Conservation (phyloP, 768 basidiomycete species). For the Rhodosporidiobolus odoratus region DNA sequence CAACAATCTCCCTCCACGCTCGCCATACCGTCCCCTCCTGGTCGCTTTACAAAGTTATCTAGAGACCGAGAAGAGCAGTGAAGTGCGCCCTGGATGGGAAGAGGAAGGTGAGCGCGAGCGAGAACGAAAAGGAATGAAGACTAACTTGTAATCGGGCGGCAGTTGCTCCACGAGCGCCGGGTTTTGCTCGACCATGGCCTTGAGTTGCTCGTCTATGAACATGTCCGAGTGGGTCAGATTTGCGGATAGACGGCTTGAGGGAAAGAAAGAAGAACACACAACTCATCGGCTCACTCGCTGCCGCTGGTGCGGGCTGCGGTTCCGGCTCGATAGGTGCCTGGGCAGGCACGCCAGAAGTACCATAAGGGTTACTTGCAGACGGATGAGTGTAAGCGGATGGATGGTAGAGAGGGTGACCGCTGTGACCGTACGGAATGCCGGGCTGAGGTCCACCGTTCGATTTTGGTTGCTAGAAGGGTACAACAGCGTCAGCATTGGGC, state of each 20-base stretch:
- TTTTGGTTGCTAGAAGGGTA: background rate
- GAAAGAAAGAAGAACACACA: background rate
- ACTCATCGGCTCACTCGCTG: slow-evolving; percentile 15
- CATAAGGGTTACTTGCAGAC: background rate
- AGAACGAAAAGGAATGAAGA: no score
- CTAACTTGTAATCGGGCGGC: no score
- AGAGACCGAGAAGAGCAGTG: no score
- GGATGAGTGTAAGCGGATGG: slow-evolving; percentile 29
- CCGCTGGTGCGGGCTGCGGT: background rate
- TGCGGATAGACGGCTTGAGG: background rate
- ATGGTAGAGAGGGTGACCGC: slow-evolving; percentile 29
- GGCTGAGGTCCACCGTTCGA: background rate
- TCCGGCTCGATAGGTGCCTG: background rate
- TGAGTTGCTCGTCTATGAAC: no score
- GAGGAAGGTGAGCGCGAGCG: no score
- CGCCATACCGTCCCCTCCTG: no score
- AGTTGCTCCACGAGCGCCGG: slow-evolving; percentile 16
- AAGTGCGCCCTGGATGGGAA: no score
- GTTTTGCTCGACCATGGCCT: slow-evolving; percentile 9
- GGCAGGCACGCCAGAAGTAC: background rate
- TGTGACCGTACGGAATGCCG: slow-evolving; percentile 13
- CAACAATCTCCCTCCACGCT: no score
- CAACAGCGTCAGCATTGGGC: background rate
- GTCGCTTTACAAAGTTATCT: no score
- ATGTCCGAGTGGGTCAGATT: background rate